These are phyloP conservation scores for Nicotiana knightiana DNA, from an alignment of 257 asterid species.

Conservation along the genomic window DNA sequence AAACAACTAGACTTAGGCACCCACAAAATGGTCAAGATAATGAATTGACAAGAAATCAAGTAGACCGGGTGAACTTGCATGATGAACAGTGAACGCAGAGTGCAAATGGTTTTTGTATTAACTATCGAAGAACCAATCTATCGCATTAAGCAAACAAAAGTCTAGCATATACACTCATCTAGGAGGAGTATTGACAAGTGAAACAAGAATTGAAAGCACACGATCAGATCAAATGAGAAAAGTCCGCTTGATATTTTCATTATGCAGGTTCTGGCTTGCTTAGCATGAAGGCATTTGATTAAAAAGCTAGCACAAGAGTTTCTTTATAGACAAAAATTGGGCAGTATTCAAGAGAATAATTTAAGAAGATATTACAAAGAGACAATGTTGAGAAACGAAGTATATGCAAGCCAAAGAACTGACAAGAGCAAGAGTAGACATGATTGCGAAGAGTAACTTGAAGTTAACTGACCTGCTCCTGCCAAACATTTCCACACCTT, in stretches of 20 bases:
- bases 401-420: background rate
- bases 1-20: too few species aligned
- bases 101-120: too few species aligned
- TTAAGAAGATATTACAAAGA: background rate
- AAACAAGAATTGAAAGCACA: background rate
- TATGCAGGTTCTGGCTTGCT: background rate
- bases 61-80: too few species aligned
- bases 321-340: background rate
- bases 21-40: too few species aligned
- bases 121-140: too few species aligned
- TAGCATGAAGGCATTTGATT: background rate
- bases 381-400: background rate
- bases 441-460: constrained; percentile 13
- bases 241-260: background rate
- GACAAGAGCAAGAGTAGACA: background rate
- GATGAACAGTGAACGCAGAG: too few species aligned
- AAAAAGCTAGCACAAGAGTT: background rate
- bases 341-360: background rate
- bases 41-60: too few species aligned
- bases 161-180: background rate
- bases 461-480: constrained; percentile 59
- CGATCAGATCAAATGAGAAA: background rate
- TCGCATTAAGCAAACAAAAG: too few species aligned
- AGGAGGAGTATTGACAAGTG: background rate
- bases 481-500: constrained; percentile 87